phyloP scores from a whole-genome alignment of 2,329 filamentous ascomycete species.

The Chrysoporthe deuterocubensis region DNA sequence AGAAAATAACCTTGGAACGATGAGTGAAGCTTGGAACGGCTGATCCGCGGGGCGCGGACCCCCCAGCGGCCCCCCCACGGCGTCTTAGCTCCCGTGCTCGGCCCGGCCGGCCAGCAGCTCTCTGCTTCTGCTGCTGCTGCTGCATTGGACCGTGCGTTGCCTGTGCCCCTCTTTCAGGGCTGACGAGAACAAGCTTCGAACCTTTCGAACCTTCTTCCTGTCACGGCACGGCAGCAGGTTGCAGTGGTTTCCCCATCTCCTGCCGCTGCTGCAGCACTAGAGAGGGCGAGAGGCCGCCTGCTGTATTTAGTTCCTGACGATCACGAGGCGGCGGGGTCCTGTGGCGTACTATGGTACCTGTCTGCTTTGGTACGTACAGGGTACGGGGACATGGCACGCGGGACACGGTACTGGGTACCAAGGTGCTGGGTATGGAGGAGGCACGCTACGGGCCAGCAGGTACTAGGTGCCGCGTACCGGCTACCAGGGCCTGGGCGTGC shows the following conservation, averaged over 20 bases:
- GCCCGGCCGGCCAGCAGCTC: neutral
- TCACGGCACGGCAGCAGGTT: neutral
- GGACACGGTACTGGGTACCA: too few species aligned
- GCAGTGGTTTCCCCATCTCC: neutral
- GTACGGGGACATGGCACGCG: too few species aligned
- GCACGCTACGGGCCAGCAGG: too few species aligned
- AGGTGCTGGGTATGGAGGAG: too few species aligned
- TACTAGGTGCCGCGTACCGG: too few species aligned
- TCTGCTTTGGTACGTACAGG: neutral
- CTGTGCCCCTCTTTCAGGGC: neutral
- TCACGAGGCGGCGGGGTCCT: neutral
- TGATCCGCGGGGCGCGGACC: neutral
- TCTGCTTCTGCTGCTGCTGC: too few species aligned
- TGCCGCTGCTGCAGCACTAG: neutral
- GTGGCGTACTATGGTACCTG: neutral
- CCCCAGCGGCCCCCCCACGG: neutral
- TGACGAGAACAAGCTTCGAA: neutral
- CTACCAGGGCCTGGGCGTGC: too few species aligned
- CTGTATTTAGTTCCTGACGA: neutral
- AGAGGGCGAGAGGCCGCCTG: neutral
- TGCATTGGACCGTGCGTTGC: neutral
- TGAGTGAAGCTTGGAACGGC: neutral
- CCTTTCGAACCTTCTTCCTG: neutral
- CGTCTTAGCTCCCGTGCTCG: constrained; percentile 6
- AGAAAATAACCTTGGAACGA: too few species aligned